Evolutionary conservation across 345 rosid species (phyloP), one percentile per base, ranked within the genome.

Genomic region (Melaleuca alternifolia): DNA sequence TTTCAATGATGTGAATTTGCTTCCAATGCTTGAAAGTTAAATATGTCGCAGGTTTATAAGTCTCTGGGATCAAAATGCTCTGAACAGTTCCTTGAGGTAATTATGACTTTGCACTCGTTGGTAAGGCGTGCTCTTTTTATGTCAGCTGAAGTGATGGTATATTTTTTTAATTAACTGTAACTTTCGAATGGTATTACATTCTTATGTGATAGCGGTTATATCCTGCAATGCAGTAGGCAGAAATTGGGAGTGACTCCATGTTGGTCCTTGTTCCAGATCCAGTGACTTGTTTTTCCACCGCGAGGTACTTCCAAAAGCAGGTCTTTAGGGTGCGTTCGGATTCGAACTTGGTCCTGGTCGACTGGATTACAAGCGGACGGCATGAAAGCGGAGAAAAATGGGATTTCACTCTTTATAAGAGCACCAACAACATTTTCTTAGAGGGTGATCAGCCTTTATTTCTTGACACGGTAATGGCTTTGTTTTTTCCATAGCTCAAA

Each of bases 351-450:
- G 93, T 96, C 50, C 85, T 96, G 87, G 98, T 97, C 24, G 98
- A 97, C 89, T 97, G 99, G 99, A 92, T 96, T 88, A 97, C 99
- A 51, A 96, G 98, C 62, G 99, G 99, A 11, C 98, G 97, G 51
- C 98, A 94, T 82, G 94, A 94, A 59, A 97, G 93, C 75, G 98
- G 99, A 77, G 98, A 97, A 87, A 96, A 93, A 90, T 97, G 99
- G 99, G 98, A 95, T 85, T 94, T 97, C 57, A 92, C 93, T 10
- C 92, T 90, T 87, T 97, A 97, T 77, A 95, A 92, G 91, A 96
- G 99, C 93, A 93, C 92, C 89, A 97, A 97, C 93, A 89, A 92
- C 82, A 92, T 97, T 71, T 90, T 92, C 88, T 44, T 92, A 33
- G 93, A 91, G 84, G 93, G 89, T 33, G 88, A 92, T 82, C 91